Percentiles rank a stretch among this genome's conserved stretches.
Conservation (phyloP, 192 early-diverging fungal genomes). For the Coemansia sp. region DNA sequence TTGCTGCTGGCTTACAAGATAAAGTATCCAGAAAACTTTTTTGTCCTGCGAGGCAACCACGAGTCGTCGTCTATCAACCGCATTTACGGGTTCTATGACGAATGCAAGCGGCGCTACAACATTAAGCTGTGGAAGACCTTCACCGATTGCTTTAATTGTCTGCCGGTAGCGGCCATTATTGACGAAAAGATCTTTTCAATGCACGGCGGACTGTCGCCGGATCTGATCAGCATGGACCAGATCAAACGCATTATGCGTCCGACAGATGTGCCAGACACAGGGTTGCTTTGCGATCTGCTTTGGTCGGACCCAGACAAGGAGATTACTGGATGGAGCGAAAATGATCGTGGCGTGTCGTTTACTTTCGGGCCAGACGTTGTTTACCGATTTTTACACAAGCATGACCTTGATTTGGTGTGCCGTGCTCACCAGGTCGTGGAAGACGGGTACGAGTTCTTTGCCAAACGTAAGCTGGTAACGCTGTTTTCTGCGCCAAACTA, state of each 20-base stretch:
- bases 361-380: conserved; percentile 87
- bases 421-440: conserved; percentile 98
- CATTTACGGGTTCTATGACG: conserved; percentile 96
- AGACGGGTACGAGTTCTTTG: conserved; percentile 99
- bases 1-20: conserved; percentile 94
- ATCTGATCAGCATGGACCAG: conserved; percentile 79
- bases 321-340: conserved; percentile 80
- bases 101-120: conserved; percentile 86
- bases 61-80: conserved; percentile 91
- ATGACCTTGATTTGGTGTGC: conserved; percentile 97
- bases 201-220: conserved; percentile 88
- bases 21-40: conserved; percentile 96
- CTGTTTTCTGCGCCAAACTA: conserved; percentile 97
- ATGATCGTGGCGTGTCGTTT: conserved; percentile 94
- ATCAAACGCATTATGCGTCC: conserved; percentile 77
- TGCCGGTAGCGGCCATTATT: conserved; percentile 89
- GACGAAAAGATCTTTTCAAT: conserved; percentile 94
- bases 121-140: conserved; percentile 91
- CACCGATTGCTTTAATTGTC: conserved; percentile 89
- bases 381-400: conserved; percentile 80
- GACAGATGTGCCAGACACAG: conserved; percentile 88
- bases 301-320: conserved; percentile 92
- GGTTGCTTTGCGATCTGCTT: conserved; percentile 84
- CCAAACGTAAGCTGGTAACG: conserved; percentile 92
- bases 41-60: conserved; percentile 95